Base-by-base conservation (phyloP, 495 filamentous ascomycete genomes). In the Neurospora sp. region DNA sequence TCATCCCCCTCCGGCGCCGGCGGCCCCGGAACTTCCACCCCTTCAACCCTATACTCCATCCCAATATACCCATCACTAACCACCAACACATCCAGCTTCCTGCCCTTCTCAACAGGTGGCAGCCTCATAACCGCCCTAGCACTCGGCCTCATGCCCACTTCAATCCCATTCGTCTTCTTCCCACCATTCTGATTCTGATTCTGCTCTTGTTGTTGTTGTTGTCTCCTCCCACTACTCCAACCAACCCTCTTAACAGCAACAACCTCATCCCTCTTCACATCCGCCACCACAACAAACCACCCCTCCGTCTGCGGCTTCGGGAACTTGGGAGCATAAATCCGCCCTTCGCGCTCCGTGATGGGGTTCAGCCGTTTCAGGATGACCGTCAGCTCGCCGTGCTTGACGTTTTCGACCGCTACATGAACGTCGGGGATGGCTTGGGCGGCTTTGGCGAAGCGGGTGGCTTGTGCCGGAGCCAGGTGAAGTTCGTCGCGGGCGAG, bases 301-400 rank as follows among this genome's bases (percentile, higher is more conserved):
- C 96, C 94, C 80, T 99, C 96, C 0, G 92, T 94, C 80, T 99
- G 96, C 31, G 93, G 89, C 81, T 99, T 99, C 0, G 96, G 96
- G 82, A 96, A 98, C 5, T 87, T 86, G 10, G 96, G 95, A 0
- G 96, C 93, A 74, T 89, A 97, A 73, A 97, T 91, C 41, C 90
- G 86, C 76, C 86, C 91, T 22, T 92, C 91, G 18, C 85, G 80
- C 75, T 89, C 87, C 0, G 81, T 82, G 40, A 89, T 79, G 18
- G 85, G 74, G 82, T 98, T 98, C 69, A 87, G 83, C 0, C 96
- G 88, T 14, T 85, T 83, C 11, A 98, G 75, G 8, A 81, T 82
- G 12, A 97, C 85, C 1, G 85, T 88, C 35, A 98, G 77, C 5
- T 87, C 86, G 22, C 85, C 81, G 91, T 85, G 35, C 22, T 86